Evolutionary conservation across 176 grass and related monocot genomes (phyloP).

Genomic region (bread wheat (Triticum aestivum)): IWGSC_CS_RefSeq_v2.1 NC_057805.1:259077749-259078248

Average conservation of each 20-base stretch:
- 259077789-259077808: slow-evolving; percentile 55
- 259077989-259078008: slow-evolving; percentile 74
- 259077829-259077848: background rate
- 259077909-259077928: slow-evolving; percentile 82
- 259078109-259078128: background rate
- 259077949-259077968: slow-evolving; percentile 72
- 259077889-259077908: slow-evolving; percentile 24
- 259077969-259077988: slow-evolving; percentile 60
- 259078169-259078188: background rate
- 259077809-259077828: background rate
- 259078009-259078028: slow-evolving; percentile 79
- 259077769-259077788: slow-evolving; percentile 16
- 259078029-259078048: slow-evolving; percentile 70
- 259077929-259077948: slow-evolving; percentile 82
- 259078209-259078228: background rate
- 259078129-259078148: background rate
- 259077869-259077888: slow-evolving; percentile 9
- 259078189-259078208: background rate
- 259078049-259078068: slow-evolving; percentile 75
- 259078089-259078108: slow-evolving; percentile 21
- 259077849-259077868: background rate
- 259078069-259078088: slow-evolving; percentile 32
- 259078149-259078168: background rate
- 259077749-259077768: background rate
- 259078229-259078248: background rate